Evolutionary conservation across 176 grass and related monocot genomes (phyloP).

Genomic region (Oryza australiensis): DNA sequence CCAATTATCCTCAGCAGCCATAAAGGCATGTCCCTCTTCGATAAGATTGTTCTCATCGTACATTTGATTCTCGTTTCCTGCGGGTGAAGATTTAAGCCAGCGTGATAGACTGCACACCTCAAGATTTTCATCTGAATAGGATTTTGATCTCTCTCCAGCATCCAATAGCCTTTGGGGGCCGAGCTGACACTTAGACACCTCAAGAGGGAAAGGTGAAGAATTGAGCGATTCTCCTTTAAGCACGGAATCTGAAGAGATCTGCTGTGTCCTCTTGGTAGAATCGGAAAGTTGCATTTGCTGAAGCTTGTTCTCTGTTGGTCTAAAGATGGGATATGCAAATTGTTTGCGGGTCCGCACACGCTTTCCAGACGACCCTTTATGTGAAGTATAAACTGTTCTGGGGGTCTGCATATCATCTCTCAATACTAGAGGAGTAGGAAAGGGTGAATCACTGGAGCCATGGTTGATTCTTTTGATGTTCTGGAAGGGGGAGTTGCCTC

Average conservation of each 20-base stretch:
- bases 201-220: not conserved
- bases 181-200: conserved; percentile 23
- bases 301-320: conserved; percentile 51
- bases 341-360: conserved; percentile 44
- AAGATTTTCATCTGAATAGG: conserved; percentile 42
- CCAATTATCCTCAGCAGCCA: conserved; percentile 29
- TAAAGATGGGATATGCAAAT: conserved; percentile 61
- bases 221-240: conserved; percentile 24
- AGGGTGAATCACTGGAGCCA: conserved; percentile 51
- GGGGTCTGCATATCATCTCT: conserved; percentile 79
- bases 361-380: conserved; percentile 49
- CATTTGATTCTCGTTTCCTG: conserved; percentile 3
- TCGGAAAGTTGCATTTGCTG: conserved; percentile 1
- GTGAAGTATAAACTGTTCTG: conserved; percentile 58
- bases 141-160: conserved; percentile 26
- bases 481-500: conserved; percentile 23
- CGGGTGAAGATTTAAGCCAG: conserved; percentile 50
- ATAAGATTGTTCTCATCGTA: not conserved
- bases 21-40: conserved; percentile 27
- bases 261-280: conserved; percentile 25
- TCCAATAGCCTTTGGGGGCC: not conserved
- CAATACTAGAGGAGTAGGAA: conserved; percentile 61
- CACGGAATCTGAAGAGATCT: conserved; percentile 16
- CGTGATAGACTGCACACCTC: conserved; percentile 44
- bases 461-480: not conserved